Evolutionary conservation across 768 basidiomycete genomes (phyloP), one percentile per base, ranked within the genome.

Genomic region (Rhodotorula diobovata): DNA sequence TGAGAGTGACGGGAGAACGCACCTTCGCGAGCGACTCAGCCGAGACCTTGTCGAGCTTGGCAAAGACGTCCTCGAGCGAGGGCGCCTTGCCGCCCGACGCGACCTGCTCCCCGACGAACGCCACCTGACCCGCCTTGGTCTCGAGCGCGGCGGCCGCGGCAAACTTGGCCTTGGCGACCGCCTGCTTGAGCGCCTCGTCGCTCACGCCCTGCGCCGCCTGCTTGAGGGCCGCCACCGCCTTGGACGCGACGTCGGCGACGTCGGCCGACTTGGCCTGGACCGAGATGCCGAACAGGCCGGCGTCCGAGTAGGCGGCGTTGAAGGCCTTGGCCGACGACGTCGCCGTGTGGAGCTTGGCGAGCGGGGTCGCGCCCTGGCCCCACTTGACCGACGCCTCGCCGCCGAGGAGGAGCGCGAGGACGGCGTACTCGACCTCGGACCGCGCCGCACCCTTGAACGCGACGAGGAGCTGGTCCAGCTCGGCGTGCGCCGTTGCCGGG

Each of bases 261-360:
- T 84, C 83, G 4, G 84, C 79, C 34, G 87, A 88, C 48, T 83
- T 80, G 12, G 87, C 91, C 79, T 90, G 87, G 46, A 97, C 83
- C 63, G 91, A 81, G 67, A 96, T 81, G 68, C 93, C 93, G 70
- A 95, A 87, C 61, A 99, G 84, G 14, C 89, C 84, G 8, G 93
- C 94, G 79, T 98, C 95, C 25, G 93, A 91, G 83, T 98, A 98
- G 23, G 90, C 88, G 21, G 93, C 83, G 78, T 90, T 86, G 63
- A 96, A 87, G 20, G 88, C 81, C 79, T 88, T 85, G 66, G 89
- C 89, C 35, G 85, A 85, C 2, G 89, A 83, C 54, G 85, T 85
- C 67, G 79, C 78, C n/a, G 87, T 87, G 32, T 89, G 79, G 61
- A 82, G 81, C 63, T 85, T 81, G 18, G 89, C 82, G 71, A 94